Base-by-base conservation (phyloP, 805 yeast genomes). In the Candida chauliodis region DNA sequence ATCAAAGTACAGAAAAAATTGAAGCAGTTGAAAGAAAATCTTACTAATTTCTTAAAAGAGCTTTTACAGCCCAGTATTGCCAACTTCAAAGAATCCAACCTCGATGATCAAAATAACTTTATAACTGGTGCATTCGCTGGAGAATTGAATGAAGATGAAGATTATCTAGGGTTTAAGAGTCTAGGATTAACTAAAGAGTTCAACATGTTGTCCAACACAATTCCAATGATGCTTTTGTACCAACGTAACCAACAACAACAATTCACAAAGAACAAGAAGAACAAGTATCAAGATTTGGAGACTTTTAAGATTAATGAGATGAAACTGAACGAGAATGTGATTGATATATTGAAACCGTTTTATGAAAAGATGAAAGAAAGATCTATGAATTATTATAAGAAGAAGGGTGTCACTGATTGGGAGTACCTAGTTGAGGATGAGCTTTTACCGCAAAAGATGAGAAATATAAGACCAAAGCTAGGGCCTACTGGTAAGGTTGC, bases 101-200 rank as follows among this genome's bases (percentile, higher is more conserved):
- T 93, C 58, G 79, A 69, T 26, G 99, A 95, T 55, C 86, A 88
- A 52, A 84, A 95, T 51, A 96, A 91, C 59, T 93, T 90, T 56
- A 63, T 91, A 47, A 84, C 93, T 21, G 99, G 99, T 41, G 97
- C 90, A 52, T 93, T 93, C 58, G 84, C 96, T 1, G 83, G 78
- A 50, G 96, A 90, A 44, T 66, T 93, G 26, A 99, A 98, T 5
- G 99, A 91, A 51, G 99, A 91, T 51, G 99, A 91, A 51, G 99
- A 93, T 63, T 93, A 90, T 73, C 95, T 95, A 65, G 99, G 99
- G 0, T 95, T 93, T 69, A 84, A 77, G 55, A 98, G 91, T 48
- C 69, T 93, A 34, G 99, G 99, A 0, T 66, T 93, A 37, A 98
- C 91, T 52, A 86, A 83, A 51, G 99, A 93, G 58, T 84, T 88